Base-by-base conservation (phyloP, 164 flowering plant genomes). In the Sextonia rubra region DNA sequence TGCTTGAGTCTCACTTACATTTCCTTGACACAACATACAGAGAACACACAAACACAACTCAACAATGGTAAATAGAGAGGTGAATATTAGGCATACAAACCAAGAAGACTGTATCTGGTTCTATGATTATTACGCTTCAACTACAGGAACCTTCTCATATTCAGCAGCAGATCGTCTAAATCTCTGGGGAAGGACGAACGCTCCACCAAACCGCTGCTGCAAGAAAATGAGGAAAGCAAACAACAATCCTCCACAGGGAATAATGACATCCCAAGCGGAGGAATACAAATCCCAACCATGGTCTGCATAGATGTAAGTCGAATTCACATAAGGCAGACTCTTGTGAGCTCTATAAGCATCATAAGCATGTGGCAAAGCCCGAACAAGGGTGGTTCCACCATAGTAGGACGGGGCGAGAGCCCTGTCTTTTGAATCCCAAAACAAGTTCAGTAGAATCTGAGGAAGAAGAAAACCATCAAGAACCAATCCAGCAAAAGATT, bases 401-500 rank as follows among this genome's bases (percentile, higher is more conserved):
- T 89, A 91, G 76, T 85, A 88, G 29, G 78, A 64, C 37, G 66
- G 69, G 32, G 86, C 65, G 66, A 91, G 86, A 61, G 83, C 80
- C 26, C 62, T 84, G 26, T 81, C 87, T 48, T 15, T 74, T 0
- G 87, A 78, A 78, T 81, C 74, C 26, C 15, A 52, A 75, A 91
- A 82, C 4, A 86, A 22, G 79, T 88, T 91, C 69, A 87, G 76
- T 22, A 88, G 69, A 66, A 91, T 78, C 77, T 91, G 93, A 60
- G 96, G 93, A 49, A 91, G 73, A 2, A 91, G 89, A 65, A 88
- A 91, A 29, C 88, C 83, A 67, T 89, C 93, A 62, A 86, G 80
- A 49, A 86, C 76, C 78, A 91, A 77, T 17, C 91, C 93, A 18
- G 81, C 84, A 70, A 83, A 91, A 17, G 91, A 85, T 76, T 75